Conservation (phyloP, 176 grass and related monocot genomes). For the Echinochloa phyllopogon region DNA sequence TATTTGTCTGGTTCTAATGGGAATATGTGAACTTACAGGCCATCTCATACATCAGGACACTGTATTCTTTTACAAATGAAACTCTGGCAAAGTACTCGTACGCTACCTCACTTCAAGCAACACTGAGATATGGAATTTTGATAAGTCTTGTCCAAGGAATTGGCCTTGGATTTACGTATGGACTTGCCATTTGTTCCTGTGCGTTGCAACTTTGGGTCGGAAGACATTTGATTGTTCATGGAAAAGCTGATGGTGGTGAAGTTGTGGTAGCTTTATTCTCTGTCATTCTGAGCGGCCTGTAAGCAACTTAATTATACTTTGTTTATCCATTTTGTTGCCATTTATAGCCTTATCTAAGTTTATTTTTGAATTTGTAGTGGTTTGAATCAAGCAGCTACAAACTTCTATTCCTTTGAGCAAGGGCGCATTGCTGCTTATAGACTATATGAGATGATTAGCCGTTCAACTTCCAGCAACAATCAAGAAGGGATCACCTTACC, state of each 20-base stretch:
- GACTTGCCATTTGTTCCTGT: constrained; percentile 96
- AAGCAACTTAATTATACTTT: constrained; percentile 44
- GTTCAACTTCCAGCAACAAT: constrained; percentile 81
- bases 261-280: constrained; percentile 93
- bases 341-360: constrained; percentile 19
- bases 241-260: constrained; percentile 94
- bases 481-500: constrained; percentile 79
- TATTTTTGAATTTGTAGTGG: constrained; percentile 63
- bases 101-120: constrained; percentile 98
- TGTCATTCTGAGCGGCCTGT: constrained; percentile 98
- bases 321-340: neutral
- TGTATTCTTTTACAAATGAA: constrained; percentile 97
- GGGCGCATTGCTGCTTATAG: constrained; percentile 98
- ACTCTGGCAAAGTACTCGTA: constrained; percentile 99
- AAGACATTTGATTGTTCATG: constrained; percentile 68
- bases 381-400: constrained; percentile 98
- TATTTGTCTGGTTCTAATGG: constrained; percentile 20
- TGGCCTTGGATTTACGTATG: constrained; percentile 98
- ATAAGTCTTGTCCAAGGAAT: constrained; percentile 99
- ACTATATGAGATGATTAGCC: constrained; percentile 99
- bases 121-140: constrained; percentile 94
- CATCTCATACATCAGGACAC: constrained; percentile 85
- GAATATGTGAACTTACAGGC: constrained; percentile 56
- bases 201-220: constrained; percentile 98
- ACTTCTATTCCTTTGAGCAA: constrained; percentile 99